A percentile compares a stretch with the other conserved stretches of the same genome.
phyloP scores from a whole-genome alignment of 2,329 filamentous ascomycete species.

The Cryphonectria nitschkei region DNA sequence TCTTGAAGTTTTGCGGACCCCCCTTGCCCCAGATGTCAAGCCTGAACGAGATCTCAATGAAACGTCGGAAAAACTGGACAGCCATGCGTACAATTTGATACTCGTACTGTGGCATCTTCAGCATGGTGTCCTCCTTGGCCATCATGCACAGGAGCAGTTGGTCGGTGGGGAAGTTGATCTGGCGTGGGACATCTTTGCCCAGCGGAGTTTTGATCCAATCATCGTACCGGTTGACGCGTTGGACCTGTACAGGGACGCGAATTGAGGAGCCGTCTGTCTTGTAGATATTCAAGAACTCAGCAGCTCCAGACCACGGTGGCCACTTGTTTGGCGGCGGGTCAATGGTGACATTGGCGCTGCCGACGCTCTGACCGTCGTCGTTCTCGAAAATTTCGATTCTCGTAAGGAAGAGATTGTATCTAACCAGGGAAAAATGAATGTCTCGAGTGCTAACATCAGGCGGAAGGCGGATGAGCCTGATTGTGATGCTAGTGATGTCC shows the following conservation, averaged over 20 bases:
- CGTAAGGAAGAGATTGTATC: constrained; percentile 53
- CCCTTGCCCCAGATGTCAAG: constrained; percentile 7
- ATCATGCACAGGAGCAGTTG: constrained; percentile 25
- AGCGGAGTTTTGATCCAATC: constrained; percentile 8
- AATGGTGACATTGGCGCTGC: constrained; percentile 57
- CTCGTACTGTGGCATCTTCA: constrained; percentile 22
- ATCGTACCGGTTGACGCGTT: not conserved
- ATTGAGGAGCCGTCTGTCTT: constrained; percentile 1
- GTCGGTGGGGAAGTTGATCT: constrained; percentile 3
- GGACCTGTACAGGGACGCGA: not conserved
- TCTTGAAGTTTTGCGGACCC: constrained; percentile 40
- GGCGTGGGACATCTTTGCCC: not conserved
- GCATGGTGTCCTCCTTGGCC: constrained; percentile 22
- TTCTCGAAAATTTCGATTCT: constrained; percentile 60
- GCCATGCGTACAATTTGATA: constrained; percentile 16
- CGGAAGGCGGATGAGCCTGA: constrained; percentile 42
- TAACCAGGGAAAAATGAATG: constrained; percentile 56
- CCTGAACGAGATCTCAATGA: constrained; percentile 23
- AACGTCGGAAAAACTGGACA: constrained; percentile 21
- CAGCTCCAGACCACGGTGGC: constrained; percentile 23
- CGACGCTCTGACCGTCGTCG: constrained; percentile 42
- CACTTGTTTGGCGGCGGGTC: constrained; percentile 54
- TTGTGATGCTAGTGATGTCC: constrained; percentile 34
- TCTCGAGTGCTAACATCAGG: constrained; percentile 43
- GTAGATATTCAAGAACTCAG: constrained; percentile 5